Percentiles rank a stretch among this genome's conserved stretches.
These are phyloP conservation scores for Arthrobotrys megalospora DNA, from an alignment of 2,329 filamentous ascomycete genomes.

Conservation along the genomic window DNA sequence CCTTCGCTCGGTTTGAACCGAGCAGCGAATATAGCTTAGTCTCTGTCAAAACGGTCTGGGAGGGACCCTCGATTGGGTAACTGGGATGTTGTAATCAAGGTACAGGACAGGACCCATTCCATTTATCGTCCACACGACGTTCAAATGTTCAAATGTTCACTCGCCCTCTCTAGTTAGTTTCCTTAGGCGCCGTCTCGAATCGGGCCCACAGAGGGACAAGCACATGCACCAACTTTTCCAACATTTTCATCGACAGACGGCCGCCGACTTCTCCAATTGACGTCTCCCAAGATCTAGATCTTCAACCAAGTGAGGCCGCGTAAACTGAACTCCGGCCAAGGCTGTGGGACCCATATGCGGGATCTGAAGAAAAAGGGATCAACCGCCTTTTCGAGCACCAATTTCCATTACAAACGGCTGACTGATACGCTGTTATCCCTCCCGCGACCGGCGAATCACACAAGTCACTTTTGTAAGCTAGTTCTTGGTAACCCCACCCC, in stretches of 20 bases:
- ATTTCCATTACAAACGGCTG: constrained; percentile 55
- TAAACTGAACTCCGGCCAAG: constrained; percentile 21
- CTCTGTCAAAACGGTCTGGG: constrained; percentile 13
- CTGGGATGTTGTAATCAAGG: constrained; percentile 40
- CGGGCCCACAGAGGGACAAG: constrained; percentile 15
- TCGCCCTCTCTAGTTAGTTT: no score
- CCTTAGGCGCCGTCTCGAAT: background rate
- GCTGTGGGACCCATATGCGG: constrained; percentile 19
- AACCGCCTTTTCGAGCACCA: background rate
- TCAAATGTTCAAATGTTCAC: no score
- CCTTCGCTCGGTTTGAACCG: constrained; percentile 36
- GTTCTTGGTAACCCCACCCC: constrained; percentile 4
- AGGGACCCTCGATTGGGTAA: constrained; percentile 35
- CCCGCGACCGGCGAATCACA: constrained; percentile 39
- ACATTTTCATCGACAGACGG: background rate
- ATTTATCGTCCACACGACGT: no score
- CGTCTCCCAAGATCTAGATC: constrained; percentile 18
- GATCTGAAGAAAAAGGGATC: constrained; percentile 1
- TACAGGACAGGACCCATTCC: no score
- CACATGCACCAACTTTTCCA: constrained; percentile 2
- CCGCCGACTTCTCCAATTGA: background rate
- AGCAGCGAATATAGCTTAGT: constrained; percentile 4
- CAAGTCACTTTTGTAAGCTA: constrained; percentile 51
- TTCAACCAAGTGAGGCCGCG: constrained; percentile 6
- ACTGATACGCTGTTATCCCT: constrained; percentile 18